Evolutionary conservation across 306 rosid genomes (phyloP), one percentile per base, ranked within the genome.

Genomic region (Glycine latifolia): DNA sequence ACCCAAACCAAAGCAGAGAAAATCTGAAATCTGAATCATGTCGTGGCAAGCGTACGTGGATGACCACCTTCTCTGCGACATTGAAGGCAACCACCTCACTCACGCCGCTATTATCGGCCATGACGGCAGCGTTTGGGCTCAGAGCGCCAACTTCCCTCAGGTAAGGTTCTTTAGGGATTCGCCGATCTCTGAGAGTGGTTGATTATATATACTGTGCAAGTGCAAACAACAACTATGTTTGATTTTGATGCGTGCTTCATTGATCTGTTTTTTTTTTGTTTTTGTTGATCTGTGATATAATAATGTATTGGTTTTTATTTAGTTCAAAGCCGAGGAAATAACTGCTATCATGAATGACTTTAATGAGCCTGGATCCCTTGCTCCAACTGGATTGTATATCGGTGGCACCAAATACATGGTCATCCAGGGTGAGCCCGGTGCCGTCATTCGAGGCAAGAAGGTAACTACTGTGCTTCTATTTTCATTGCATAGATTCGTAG

Each of bases 391-490:
- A 61, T 76, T 94, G 68, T 83, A 88, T 75, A 82, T 94, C 15
- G 98, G 97, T 56, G 98, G 92, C 44, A 88, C 95, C 4, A 94
- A 94, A 73, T 94, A 91, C 71, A 94, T 94, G 97, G 98, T 94
- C 63, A 94, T 94, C 83, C 98, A 91, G 86, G 98, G 98, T 14
- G 98, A 94, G 79, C 59, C 95, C 0, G 92, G 93, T 31, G 92
- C 81, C 81, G 98, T 94, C 67, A 94, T 94, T 69, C 88, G 98
- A 76, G 97, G 98, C 76, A 94, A 94, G 94, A 94, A 94, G 97
- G 98, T 94, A 83, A 63, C 0, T 2, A 79, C 9, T 66, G 0
- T 31, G 52, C 10, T 14, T 39, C 1, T 3, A 3, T 3, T 4
- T 39, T 20, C 20, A 39, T 3, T 39, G 4, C 43, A 39, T 39